These are phyloP conservation scores for Beauveria brongniartii DNA, from an alignment of 2,329 filamentous ascomycete species.

Conservation along the genomic window DNA sequence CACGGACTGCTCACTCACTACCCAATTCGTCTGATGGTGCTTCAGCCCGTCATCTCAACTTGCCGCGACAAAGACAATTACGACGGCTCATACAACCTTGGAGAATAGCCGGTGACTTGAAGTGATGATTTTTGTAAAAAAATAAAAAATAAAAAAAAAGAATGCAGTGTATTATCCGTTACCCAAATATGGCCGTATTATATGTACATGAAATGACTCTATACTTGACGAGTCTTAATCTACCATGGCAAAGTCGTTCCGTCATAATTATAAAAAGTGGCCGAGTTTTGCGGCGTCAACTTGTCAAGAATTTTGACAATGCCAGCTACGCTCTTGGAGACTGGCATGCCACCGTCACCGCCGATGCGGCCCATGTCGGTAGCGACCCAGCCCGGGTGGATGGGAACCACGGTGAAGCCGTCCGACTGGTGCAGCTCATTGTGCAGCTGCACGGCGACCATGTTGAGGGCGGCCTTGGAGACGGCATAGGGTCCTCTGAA, in stretches of 20 bases:
- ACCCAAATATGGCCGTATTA: neutral
- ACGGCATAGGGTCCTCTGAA: conserved; percentile 4
- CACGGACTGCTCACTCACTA: no score
- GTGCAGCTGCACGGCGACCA: conserved; percentile 11
- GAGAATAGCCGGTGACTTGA: no score
- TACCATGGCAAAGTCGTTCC: conserved; percentile 9
- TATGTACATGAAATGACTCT: neutral
- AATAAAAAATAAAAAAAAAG: neutral
- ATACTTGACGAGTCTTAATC: neutral
- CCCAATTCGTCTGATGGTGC: no score
- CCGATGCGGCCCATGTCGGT: conserved; percentile 7
- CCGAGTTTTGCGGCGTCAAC: conserved; percentile 8
- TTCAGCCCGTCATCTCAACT: no score
- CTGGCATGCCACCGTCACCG: conserved; percentile 6
- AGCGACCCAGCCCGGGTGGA: conserved; percentile 6
- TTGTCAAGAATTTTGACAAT: conserved; percentile 1
- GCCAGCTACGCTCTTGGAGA: conserved; percentile 5
- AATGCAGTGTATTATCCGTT: neutral
- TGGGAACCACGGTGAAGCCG: conserved; percentile 11
- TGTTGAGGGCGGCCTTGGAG: conserved; percentile 9
- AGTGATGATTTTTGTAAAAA: neutral
- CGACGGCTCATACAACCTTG: no score
- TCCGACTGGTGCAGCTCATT: conserved; percentile 7
- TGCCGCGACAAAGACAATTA: no score
- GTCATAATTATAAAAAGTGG: conserved; percentile 9